Evolutionary conservation across 1,284 basidiomycete species (phyloP).

Genomic region (Sporisorium sorghi): DNA sequence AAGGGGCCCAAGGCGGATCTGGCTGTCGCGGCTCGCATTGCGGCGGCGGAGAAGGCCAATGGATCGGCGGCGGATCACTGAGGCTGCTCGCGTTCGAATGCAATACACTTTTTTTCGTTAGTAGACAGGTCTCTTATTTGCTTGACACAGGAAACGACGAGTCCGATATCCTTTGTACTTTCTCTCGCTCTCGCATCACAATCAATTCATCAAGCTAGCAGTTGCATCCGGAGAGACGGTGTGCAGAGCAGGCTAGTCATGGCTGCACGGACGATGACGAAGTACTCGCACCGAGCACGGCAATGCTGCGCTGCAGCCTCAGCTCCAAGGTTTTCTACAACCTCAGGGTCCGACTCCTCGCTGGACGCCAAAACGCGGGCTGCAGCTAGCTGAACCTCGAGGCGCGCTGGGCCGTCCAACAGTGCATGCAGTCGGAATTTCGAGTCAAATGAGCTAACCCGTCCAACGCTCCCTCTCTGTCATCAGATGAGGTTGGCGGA

Average conservation of each 20-base stretch:
- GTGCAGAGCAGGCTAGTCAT: neutral
- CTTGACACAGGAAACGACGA: no score
- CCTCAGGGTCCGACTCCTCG: constrained; percentile 3
- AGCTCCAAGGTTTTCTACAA: no score
- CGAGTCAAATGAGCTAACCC: neutral
- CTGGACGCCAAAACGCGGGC: no score
- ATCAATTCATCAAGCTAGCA: neutral
- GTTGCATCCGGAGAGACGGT: neutral
- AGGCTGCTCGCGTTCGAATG: neutral
- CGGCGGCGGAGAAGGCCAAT: constrained; percentile 48
- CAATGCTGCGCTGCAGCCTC: no score
- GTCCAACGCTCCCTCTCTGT: neutral
- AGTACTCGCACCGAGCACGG: no score
- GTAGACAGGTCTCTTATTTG: no score
- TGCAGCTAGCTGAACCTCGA: no score
- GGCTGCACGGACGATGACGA: no score
- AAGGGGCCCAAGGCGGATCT: constrained; percentile 35
- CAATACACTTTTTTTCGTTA: neutral
- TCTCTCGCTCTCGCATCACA: constrained; percentile 1
- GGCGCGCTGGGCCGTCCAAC: constrained; percentile 19
- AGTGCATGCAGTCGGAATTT: constrained; percentile 10
- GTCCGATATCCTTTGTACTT: neutral
- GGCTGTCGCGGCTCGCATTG: constrained; percentile 44
- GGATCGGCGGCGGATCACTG: constrained; percentile 24
- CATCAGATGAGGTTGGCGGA: neutral